Base-by-base conservation (phyloP, 2,329 filamentous ascomycete species). In the Xylariaceae sp. region DNA sequence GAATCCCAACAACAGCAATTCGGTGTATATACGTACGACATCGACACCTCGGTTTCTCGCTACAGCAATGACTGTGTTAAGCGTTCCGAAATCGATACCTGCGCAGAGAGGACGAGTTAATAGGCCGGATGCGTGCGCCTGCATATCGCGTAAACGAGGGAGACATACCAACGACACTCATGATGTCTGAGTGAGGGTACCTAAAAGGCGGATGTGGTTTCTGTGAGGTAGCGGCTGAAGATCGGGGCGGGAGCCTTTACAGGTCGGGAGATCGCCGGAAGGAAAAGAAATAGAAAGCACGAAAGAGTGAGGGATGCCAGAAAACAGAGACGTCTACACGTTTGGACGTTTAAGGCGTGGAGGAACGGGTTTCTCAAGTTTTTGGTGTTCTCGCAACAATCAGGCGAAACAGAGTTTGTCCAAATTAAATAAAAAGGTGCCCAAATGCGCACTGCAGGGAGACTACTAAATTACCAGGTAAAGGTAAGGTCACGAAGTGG, bases 11-110 rank as follows among this genome's bases (percentile, higher is more conserved):
- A n/a, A 28, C 17, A 28, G 45, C 36, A 27, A 9, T n/a, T 29
- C 14, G 38, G 36, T 29, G 41, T 18, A 28, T 14, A 24, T 62
- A 92, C 88, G 63, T 78, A 95, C 88, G 65, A 98, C 92, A 75
- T 98, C 92, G 67, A 98, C 92, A 71, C 92, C 92, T 66, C 94
- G 89, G 70, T 97, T 97, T 67, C 92, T 82, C 63, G 92, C 92
- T 67, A 97, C 90, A 65, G 90, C 90, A 69, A 97, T 85, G 62
- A 94, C 89, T 65, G 90, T 95, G 78, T 94, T 95, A 66, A 94
- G 81, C 55, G 88, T 88, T 73, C 90, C 90, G 71, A 97, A 83
- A 78, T 97, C 90, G 68, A 94, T 80, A 69, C 88, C 88, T 78
- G 32, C n/a, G n/a, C 29, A 40, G 29, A 17, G 35, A 38, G 30